Evolutionary conservation across 352 stramenopile species (phyloP), one percentile per base, ranked within the genome.

Genomic region (Globisporangium radiosum): DNA sequence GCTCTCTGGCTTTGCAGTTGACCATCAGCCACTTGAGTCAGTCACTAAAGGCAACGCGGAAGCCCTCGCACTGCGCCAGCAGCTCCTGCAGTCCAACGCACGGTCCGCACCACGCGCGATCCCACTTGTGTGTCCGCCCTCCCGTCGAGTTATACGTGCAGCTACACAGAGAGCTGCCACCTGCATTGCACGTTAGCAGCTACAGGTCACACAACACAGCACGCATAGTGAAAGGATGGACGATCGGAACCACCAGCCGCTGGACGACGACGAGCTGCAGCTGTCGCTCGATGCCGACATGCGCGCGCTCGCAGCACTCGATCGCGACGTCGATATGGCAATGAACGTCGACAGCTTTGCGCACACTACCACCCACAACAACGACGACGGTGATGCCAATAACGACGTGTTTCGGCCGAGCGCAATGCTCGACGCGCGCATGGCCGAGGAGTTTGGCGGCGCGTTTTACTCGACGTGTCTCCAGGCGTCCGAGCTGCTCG

Each of bases 341-440:
- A 38, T 62, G 17, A 38, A 57, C 39, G 48, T n/a, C 25, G 48
- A 61, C 14, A 40, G 19, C 39, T 52, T 62, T 13, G 48, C 40
- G 14, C 47, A 44, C 11, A 11, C 40, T 44, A 44, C 11, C 7
- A 11, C 7, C 40, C 1, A 44, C 40, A 7, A 11, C 40, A 44
- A 52, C 47, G 47, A 19, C 56, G 40, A 14, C 39, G 44, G 5
- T 33, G 53, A 10, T 5, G 45, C 47, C n/a, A 57, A 62, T 3
- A 42, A 50, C 53, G 74, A 88, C 52, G 60, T 79, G 33, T 89
- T 88, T 59, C 72, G 80, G 0, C 82, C 82, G 4, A 87, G 77
- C 59, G 78, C 79, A 47, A 76, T 90, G 74, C 59, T 87, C 3
- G 77, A 85, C 49, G 47, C 58, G 2, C 70, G 69, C 36, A 56